phyloP scores from a whole-genome alignment of 1,139 yeast genomes.

The Suhomyces atakaporum region DNA sequence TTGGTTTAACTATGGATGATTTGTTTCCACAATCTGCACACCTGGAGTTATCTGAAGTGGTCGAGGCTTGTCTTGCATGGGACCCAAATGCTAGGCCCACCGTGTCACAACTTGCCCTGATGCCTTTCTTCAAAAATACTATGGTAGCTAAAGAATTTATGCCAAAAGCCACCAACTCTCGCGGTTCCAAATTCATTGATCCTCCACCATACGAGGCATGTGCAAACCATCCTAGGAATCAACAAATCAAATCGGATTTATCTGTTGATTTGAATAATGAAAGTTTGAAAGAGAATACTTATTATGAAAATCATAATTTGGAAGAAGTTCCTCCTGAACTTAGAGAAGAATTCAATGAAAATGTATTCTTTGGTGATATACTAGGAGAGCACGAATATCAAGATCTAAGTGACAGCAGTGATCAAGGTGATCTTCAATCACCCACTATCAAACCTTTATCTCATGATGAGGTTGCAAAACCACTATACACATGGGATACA shows the following conservation, averaged over 20 bases:
- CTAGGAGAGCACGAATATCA: not conserved
- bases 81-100: slow-evolving; percentile 58
- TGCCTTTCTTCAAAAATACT: slow-evolving; percentile 57
- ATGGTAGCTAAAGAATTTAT: slow-evolving; percentile 6
- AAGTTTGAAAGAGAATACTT: slow-evolving; percentile 16
- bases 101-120: slow-evolving; percentile 44
- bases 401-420: not conserved
- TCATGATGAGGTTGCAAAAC: not conserved
- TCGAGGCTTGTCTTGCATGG: slow-evolving; percentile 65
- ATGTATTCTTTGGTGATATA: slow-evolving; percentile 2
- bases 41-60: slow-evolving; percentile 46
- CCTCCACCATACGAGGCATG: not conserved
- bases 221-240: not conserved
- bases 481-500: slow-evolving; percentile 4
- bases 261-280: slow-evolving; percentile 28
- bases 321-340: slow-evolving; percentile 4
- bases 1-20: slow-evolving; percentile 30
- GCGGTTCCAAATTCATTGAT: not conserved
- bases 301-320: not conserved
- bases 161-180: not conserved
- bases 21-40: slow-evolving; percentile 28
- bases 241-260: slow-evolving; percentile 11
- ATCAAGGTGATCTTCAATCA: not conserved
- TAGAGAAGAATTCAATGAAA: not conserved
- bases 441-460: too few species aligned